Base-by-base conservation (phyloP, 768 basidiomycete genomes). In the Amanita muscaria region DNA sequence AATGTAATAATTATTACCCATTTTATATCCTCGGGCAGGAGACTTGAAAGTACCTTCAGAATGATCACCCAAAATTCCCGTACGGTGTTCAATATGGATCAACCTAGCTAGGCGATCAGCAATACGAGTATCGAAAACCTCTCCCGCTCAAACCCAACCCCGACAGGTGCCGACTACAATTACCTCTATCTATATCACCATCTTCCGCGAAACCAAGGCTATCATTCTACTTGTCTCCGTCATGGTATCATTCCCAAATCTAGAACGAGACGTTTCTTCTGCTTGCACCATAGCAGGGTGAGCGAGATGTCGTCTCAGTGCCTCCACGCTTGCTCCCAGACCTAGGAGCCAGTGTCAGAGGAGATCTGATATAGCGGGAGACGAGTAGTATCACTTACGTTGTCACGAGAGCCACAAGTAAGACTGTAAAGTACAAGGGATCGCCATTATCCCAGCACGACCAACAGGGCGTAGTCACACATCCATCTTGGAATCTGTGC, bases 401-500 rank as follows among this genome's bases (percentile, higher is more conserved):
- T 49, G 77, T 67, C 27, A 71, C 83, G 50, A 84, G 57, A 31
- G 71, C 68, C 51, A 88, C 52, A 6, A 91, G 59, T 44, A 91
- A 54, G 59, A 93, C 72, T 24, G 88, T 74, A 60, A 94, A 92
- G 64, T 98, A 97, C 29, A 97, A 47, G 9, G 96, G 42, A 99
- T 83, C 40, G 82, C 69, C 88, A 97, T 91, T n/a, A 96, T 9
- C 96, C 96, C 2, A 99, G 74, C 4, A 98, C 74, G 10, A 88
- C 80, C 49, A 99, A 72, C 14, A 90, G 72, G 4, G 84, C 88
- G 53, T 97, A n/a, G n/a, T n/a, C n/a, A n/a, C n/a, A 99, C 70
- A 98, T 89, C 96, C 96, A 99, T 41, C 78, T 74, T 0, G 96
- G 96, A 42, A 99, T 85, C 63, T 94, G 91, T 2, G 92, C 88